Base-by-base conservation (phyloP, 169 alveolate genomes). In the Plasmodium gallinaceum region DNA sequence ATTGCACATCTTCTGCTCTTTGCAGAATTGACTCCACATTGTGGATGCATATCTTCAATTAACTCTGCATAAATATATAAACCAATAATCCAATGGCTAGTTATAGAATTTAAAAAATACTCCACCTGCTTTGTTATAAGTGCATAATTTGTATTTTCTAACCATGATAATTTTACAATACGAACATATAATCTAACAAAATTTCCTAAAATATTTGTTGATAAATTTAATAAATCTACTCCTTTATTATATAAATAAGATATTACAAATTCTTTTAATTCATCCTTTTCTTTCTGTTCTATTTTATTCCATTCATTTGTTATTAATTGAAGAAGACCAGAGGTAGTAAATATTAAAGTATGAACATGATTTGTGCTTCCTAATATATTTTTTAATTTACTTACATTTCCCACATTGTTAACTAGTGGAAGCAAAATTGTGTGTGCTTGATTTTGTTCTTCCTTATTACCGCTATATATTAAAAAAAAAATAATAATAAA, bases 81-180 rank as follows among this genome's bases (percentile, higher is more conserved):
- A 7, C 98, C 98, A 39, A 97, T 95, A n/a, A 97, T 97, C 98
- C 98, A 97, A 74, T 97, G 99, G 61, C 94, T 94, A 43, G 98
- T 96, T 14, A 97, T 90, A 20, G 98, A 97, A 46, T 94, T 88
- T 65, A 97, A 88, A 92, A 97, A 94, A 83, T 93, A 95, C 45
- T 93, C 92, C n/a, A 94, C 96, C 48, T 93, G 96, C 52, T 90
- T 88, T 14, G 90, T 89, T 65, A 94, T 88, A n/a, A 95, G 92
- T 39, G 95, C 93, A 71, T 95, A 94, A 73, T 93, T 88, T 69
- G 95, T 93, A 68, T 95, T 95, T 48, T 97, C 98, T 74, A 97
- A 92, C 97, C 98, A 96, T 7, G 98, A 96, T 24, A 96, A 95
- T 85, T 96, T 96, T 9, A 96, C 96, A 18, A 96, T 88, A 60